Conservation (phyloP, 495 filamentous ascomycete species). For the Podospora fimiseda region DNA sequence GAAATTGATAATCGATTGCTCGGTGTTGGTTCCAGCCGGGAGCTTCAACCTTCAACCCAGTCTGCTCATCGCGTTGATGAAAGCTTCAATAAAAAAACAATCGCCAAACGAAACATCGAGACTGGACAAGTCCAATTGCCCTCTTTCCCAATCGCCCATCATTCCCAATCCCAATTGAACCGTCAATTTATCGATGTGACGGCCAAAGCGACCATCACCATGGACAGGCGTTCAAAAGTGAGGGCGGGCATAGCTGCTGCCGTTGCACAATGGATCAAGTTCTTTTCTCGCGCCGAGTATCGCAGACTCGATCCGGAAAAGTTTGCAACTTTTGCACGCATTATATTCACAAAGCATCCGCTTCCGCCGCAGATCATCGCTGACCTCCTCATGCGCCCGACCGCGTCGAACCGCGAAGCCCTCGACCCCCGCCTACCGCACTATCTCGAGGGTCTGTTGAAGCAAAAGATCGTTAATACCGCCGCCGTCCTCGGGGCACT, state of each 20-base stretch:
- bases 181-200: too few relatives aligned
- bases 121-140: too few relatives aligned
- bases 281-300: slow-evolving; percentile 40
- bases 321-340: slow-evolving; percentile 37
- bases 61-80: too few relatives aligned
- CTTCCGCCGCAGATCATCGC: slow-evolving; percentile 45
- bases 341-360: slow-evolving; percentile 39
- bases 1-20: too few relatives aligned
- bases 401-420: slow-evolving; percentile 36
- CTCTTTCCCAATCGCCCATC: too few relatives aligned
- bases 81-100: too few relatives aligned
- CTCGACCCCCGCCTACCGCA: slow-evolving; percentile 59
- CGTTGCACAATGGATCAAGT: slow-evolving; percentile 40
- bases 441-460: slow-evolving; percentile 58
- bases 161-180: too few relatives aligned
- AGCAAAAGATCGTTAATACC: slow-evolving; percentile 45
- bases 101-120: too few relatives aligned
- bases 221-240: neutral
- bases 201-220: neutral
- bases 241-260: slow-evolving; percentile 16
- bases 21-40: too few relatives aligned
- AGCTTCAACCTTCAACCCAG: too few relatives aligned
- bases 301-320: slow-evolving; percentile 39
- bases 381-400: slow-evolving; percentile 52
- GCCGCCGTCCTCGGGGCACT: slow-evolving; percentile 53